These are phyloP conservation scores for Bombardia bombarda DNA, from an alignment of 495 filamentous ascomycete genomes.

Conservation along the genomic window DNA sequence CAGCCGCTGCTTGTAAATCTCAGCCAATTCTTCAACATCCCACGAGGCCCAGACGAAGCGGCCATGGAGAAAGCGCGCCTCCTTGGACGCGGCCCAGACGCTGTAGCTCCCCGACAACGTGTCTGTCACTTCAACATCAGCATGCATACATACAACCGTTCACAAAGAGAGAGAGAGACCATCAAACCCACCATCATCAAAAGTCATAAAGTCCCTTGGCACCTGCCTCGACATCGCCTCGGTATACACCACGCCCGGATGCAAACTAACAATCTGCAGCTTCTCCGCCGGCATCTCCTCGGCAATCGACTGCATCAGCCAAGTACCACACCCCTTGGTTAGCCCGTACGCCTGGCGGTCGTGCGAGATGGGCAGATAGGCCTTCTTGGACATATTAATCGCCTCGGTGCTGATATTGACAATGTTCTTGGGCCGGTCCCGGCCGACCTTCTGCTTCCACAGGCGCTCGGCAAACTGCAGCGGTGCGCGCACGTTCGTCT, in stretches of 20 bases:
- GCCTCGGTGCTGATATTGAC: too few species aligned
- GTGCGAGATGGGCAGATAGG: constrained; percentile 26
- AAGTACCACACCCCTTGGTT: constrained; percentile 31
- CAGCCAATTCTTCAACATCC: constrained; percentile 43
- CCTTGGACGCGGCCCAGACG: constrained; percentile 38
- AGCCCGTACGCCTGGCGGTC: constrained; percentile 25
- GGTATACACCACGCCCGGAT: constrained; percentile 33
- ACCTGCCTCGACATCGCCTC: constrained; percentile 16
- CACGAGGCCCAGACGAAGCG: constrained; percentile 40
- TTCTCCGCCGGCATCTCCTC: constrained; percentile 16
- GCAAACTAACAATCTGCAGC: constrained; percentile 36
- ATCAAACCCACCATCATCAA: constrained; percentile 30
- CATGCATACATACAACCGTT: too few species aligned
- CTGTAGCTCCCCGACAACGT: too few species aligned
- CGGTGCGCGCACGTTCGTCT: constrained; percentile 26
- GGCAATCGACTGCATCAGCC: constrained; percentile 30
- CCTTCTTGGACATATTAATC: constrained; percentile 27
- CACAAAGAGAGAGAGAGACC: too few species aligned
- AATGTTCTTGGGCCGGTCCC: neutral
- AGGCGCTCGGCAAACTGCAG: constrained; percentile 28
- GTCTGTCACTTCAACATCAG: too few species aligned
- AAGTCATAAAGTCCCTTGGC: constrained; percentile 11
- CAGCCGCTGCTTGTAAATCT: too few species aligned
- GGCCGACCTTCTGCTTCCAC: constrained; percentile 16
- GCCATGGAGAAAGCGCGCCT: constrained; percentile 41